Conservation (phyloP, 176 grass and related monocot species). For the Thalia dealbata region DNA sequence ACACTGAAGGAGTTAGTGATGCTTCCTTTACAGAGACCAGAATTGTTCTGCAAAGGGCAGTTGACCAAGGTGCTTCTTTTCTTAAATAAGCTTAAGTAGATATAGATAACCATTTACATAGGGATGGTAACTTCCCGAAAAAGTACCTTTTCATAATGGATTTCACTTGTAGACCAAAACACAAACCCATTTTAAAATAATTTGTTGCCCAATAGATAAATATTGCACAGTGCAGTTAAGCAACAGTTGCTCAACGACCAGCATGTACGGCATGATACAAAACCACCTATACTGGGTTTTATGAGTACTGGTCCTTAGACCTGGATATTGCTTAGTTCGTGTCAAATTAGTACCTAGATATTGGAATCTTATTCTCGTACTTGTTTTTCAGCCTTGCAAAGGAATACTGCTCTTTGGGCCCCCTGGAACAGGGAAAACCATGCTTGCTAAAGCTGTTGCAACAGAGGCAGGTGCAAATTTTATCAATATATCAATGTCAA, state of each 20-base stretch:
- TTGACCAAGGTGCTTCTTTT: slow-evolving; percentile 72
- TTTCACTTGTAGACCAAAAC: too few species aligned
- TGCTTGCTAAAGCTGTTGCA: slow-evolving; percentile 99
- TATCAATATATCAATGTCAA: slow-evolving; percentile 99
- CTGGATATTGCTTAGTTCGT: background rate
- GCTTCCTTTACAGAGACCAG: slow-evolving; percentile 25
- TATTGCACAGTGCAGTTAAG: too few species aligned
- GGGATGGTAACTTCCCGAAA: too few species aligned
- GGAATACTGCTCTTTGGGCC: slow-evolving; percentile 98
- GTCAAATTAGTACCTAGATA: background rate
- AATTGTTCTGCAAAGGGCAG: slow-evolving; percentile 63
- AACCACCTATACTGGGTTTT: too few species aligned
- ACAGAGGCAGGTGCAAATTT: slow-evolving; percentile 98
- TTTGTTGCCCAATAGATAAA: too few species aligned
- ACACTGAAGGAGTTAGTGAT: slow-evolving; percentile 26
- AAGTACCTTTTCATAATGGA: too few species aligned
- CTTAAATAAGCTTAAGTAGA: background rate
- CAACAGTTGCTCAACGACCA: too few species aligned
- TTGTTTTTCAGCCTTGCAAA: slow-evolving; percentile 85
- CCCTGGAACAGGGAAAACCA: slow-evolving; percentile 98
- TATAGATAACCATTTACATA: too few species aligned
- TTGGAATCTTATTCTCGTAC: slow-evolving; percentile 12
- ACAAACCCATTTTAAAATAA: too few species aligned
- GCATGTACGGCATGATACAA: too few species aligned
- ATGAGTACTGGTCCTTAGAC: too few species aligned